Conservation (phyloP, 179 eudicot genomes). For the Drosera spatulata region DNA sequence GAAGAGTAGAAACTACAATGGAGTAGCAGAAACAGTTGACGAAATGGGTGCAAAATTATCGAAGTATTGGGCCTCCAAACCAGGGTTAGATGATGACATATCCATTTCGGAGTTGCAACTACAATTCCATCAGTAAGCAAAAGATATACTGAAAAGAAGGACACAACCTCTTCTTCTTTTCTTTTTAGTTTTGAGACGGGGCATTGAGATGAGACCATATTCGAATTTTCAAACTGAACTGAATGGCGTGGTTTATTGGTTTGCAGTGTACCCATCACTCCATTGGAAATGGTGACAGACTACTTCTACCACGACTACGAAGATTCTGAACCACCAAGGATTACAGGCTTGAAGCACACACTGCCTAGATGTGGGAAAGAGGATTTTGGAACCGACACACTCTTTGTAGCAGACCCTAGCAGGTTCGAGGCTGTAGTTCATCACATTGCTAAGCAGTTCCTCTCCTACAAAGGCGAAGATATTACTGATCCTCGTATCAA, state of each 20-base stretch:
- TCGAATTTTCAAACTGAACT: no score
- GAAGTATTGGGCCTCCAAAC: not conserved
- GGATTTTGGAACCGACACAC: constrained; percentile 9
- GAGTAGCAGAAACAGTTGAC: not conserved
- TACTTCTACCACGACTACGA: constrained; percentile 14
- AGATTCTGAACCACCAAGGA: constrained; percentile 11
- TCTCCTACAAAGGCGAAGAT: constrained; percentile 6
- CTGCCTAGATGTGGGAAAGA: constrained; percentile 8
- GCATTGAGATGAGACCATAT: no score
- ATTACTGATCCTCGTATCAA: constrained; percentile 9
- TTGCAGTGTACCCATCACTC: constrained; percentile 16
- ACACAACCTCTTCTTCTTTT: no score
- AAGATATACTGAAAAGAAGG: no score
- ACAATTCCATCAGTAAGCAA: constrained; percentile 1
- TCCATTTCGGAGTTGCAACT: constrained; percentile 12
- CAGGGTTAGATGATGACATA: constrained; percentile 8
- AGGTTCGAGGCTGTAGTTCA: constrained; percentile 13
- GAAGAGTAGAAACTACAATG: constrained; percentile 11
- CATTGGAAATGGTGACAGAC: constrained; percentile 10
- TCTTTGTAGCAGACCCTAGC: constrained; percentile 12
- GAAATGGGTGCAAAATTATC: constrained; percentile 3
- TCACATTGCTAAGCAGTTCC: constrained; percentile 13
- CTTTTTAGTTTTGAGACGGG: no score
- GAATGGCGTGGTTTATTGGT: no score
- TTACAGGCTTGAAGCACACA: constrained; percentile 16